phyloP scores from a whole-genome alignment of 495 filamentous ascomycete species.

The Elaphomyces granulatus region DNA sequence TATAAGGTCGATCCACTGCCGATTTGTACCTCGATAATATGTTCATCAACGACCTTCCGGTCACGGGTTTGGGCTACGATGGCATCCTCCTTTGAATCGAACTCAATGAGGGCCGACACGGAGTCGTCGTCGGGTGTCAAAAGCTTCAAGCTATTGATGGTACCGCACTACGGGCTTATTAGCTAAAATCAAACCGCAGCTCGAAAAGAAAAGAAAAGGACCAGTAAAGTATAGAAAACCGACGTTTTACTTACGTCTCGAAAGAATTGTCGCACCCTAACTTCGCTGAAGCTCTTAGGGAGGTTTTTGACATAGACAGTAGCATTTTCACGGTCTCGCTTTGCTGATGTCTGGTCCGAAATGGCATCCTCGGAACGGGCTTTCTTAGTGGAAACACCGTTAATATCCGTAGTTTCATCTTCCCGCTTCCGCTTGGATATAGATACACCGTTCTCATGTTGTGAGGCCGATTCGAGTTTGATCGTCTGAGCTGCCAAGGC shows the following conservation, averaged over 20 bases:
- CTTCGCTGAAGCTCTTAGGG: slow-evolving; percentile 51
- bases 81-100: slow-evolving; percentile 64
- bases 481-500: slow-evolving; percentile 34
- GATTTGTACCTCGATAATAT: slow-evolving; percentile 53
- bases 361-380: slow-evolving; percentile 35
- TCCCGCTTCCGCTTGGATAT: slow-evolving; percentile 57
- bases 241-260: slow-evolving; percentile 42
- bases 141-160: slow-evolving; percentile 60
- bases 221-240: neutral
- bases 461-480: slow-evolving; percentile 15
- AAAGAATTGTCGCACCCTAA: slow-evolving; percentile 74
- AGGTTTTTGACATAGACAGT: slow-evolving; percentile 68
- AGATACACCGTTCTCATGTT: slow-evolving; percentile 10
- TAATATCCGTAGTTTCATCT: slow-evolving; percentile 29
- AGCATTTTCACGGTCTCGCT: slow-evolving; percentile 80
- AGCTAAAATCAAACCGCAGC: slow-evolving; percentile 10
- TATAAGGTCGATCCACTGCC: slow-evolving; percentile 68
- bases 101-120: slow-evolving; percentile 70
- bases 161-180: slow-evolving; percentile 41
- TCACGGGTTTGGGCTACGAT: slow-evolving; percentile 65
- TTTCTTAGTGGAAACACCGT: slow-evolving; percentile 41
- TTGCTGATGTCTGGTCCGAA: slow-evolving; percentile 29
- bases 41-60: slow-evolving; percentile 56
- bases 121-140: slow-evolving; percentile 42
- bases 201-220: neutral